Conservation (phyloP, 169 alveolate genomes). For the Babesia caballi region DNA sequence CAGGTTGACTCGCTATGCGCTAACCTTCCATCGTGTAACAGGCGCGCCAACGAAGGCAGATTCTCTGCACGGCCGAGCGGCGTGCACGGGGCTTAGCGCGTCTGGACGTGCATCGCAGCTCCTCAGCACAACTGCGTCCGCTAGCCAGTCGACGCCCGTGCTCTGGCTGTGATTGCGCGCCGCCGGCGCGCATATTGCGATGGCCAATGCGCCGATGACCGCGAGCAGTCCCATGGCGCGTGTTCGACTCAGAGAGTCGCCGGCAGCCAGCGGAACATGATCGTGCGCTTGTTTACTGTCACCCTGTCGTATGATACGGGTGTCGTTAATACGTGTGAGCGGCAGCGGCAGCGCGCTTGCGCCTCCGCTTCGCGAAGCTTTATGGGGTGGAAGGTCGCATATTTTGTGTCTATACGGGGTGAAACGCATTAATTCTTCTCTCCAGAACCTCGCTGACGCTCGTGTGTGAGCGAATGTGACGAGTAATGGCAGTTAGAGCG, state of each 20-base stretch:
- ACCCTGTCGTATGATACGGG: no score
- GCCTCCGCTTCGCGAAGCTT: background rate
- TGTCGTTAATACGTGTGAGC: background rate
- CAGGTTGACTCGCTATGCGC: no score
- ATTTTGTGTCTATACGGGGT: background rate
- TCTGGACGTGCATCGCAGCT: background rate
- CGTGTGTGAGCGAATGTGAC: no score
- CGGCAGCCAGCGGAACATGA: constrained; percentile 18
- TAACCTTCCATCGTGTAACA: constrained; percentile 7
- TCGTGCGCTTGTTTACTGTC: no score
- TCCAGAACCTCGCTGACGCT: no score
- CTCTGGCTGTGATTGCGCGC: background rate
- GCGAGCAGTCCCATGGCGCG: constrained; percentile 22
- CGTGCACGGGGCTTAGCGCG: background rate
- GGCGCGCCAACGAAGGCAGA: constrained; percentile 18
- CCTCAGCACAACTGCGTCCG: background rate
- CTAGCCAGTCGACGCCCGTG: background rate
- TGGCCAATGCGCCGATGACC: constrained; percentile 12
- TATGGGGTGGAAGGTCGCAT: constrained; percentile 33
- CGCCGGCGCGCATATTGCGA: constrained; percentile 8
- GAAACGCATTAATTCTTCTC: background rate
- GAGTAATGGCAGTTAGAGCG: no score
- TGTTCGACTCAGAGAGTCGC: constrained; percentile 32
- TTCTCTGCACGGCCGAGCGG: background rate
- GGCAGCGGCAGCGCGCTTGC: background rate